Evolutionary conservation across 164 flowering plant species (phyloP), one percentile per base, ranked within the genome.

Genomic region (Protea cynaroides): DNA sequence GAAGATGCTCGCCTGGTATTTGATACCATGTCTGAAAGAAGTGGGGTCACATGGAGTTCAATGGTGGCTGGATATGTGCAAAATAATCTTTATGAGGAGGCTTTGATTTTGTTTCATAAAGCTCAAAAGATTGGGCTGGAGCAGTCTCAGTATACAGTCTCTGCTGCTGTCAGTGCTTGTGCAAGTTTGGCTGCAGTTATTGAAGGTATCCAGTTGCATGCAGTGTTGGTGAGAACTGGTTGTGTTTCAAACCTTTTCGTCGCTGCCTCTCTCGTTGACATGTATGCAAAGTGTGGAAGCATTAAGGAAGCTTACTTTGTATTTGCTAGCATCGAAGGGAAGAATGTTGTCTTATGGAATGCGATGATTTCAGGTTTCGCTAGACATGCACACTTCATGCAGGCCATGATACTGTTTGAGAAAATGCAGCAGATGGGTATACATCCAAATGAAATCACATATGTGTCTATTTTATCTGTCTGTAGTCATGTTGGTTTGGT

Each of bases 11-110:
- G 64, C 10, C 24, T 19, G 62, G 76, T 86, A 49, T 93, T 90
- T 66, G 78, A 81, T 61, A 53, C 66, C 38, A 79, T 90, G 90
- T 71, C 70, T 8, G 81, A 86, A 58, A 84, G 70, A 65, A 86
- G 81, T 75, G 83, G 63, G 11, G 96, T 90, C 44, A 86, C 89
- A 0, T 94, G 97, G 97, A 91, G 91, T 78, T 90, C 90, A 8
- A 84, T 94, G 96, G 75, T 86, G 56, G 83, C 87, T 0, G 95
- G 98, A 1, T 84, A 67, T 72, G 95, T 84, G 65, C 86, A 86
- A 36, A 91, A 89, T 75, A 84, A 78, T 69, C 76, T 82, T 57
- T 81, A 77, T 68, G 92, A 94, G 71, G 90, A 94, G 63, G 95
- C 92, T 61, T 61, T 94, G 65, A 8, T 60, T 25, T 64, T 87